Evolutionary conservation across 73 alveolate species (phyloP), one percentile per base, ranked within the genome.

Genomic region (Blepharisma stoltei): DNA sequence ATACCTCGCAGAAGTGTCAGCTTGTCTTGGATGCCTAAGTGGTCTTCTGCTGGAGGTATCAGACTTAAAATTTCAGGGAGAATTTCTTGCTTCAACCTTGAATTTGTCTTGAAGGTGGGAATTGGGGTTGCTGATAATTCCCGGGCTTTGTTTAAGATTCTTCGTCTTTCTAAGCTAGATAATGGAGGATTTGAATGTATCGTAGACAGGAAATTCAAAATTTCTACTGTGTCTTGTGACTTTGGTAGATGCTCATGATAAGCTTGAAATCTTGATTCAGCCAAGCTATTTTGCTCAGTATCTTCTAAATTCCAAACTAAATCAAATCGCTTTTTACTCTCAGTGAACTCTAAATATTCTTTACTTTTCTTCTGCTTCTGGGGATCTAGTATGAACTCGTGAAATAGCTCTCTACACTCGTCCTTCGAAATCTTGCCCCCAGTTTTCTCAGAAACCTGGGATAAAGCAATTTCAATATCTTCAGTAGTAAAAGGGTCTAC

Each of bases 291-390:
- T 14, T 14, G 45, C 37, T 18, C 48, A 60, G 73, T n/a, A 25
- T 60, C 73, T 60, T 60, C 73, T 60, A 14, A 14, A 25, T 60
- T 60, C 48, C 38, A 20, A 25, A 60, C 48, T 25, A 60, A 38
- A 38, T 60, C 73, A 25, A 60, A 60, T n/a, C 45, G 37, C 23
- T 60, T 14, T 25, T 60, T 60, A 18, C 48, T 20, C 23, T 60
- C 73, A 25, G 37, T 11, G 45, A 60, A 60, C 23, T 60, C 73
- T 60, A 25, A 60, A 25, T 60, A 60, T 8, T 8, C 14, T 14
- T 60, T 60, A 60, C 73, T 60, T 60, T 60, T 60, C 73, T 25
- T 60, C 18, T 60, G 45, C 73, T 60, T 60, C 23, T 60, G 73
- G 18, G 73, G 73, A 14, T 60, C 73, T 18, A 20, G 2, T 1